phyloP scores from a whole-genome alignment of 306 rosid genomes.

The Fagus sylvatica region DNA sequence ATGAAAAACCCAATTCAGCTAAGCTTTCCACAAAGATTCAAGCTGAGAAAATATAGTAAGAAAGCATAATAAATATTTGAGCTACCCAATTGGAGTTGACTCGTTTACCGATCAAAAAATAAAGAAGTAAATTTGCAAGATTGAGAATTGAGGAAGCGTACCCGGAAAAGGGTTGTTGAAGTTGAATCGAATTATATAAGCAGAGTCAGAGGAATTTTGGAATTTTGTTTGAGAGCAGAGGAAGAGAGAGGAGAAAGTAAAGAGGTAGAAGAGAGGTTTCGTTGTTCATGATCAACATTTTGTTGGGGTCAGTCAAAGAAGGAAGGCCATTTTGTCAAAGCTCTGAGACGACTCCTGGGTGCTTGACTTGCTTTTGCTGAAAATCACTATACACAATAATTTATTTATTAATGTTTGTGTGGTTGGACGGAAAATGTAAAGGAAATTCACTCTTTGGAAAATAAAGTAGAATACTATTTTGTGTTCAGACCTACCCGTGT shows the following conservation, averaged over 20 bases:
- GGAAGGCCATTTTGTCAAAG: constrained; percentile 40
- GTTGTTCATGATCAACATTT: no score
- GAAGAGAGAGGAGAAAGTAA: neutral
- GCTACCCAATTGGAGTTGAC: constrained; percentile 26
- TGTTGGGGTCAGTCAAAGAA: constrained; percentile 37
- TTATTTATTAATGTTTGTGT: no score
- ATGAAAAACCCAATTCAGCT: constrained; percentile 11
- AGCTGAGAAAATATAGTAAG: neutral
- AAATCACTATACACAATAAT: neutral
- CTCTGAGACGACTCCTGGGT: constrained; percentile 30
- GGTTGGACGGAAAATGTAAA: no score
- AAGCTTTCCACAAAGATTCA: neutral
- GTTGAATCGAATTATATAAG: neutral
- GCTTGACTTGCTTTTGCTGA: constrained; percentile 24
- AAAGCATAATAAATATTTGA: neutral
- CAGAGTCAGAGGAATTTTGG: constrained; percentile 4
- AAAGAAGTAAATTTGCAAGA: neutral
- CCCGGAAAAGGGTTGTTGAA: constrained; percentile 18
- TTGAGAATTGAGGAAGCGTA: neutral
- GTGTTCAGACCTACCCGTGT: no score
- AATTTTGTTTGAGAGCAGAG: neutral
- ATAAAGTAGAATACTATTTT: no score
- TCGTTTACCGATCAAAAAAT: neutral
- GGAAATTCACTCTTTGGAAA: no score
- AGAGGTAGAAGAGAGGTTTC: no score